Base-by-base conservation (phyloP, 1,284 basidiomycete species). In the Microbotryum saponariae region DNA sequence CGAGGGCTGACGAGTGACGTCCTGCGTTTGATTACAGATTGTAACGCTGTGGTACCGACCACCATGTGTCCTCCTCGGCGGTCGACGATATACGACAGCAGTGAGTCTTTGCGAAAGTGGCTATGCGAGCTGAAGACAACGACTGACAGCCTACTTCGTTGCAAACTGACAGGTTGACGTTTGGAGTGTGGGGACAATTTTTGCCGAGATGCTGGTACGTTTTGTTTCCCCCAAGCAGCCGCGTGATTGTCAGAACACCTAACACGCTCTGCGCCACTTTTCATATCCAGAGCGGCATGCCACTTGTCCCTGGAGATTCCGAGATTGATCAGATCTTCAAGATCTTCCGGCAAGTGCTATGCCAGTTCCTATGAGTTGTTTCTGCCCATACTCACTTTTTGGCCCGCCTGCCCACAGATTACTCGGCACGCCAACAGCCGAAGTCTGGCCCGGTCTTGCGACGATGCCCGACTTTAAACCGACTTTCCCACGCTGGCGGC, bases 271-370 rank as follows among this genome's bases (percentile, higher is more conserved):
- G 8, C 20, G 21, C 18, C 49, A 50, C 8, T 21, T 51, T 42
- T 25, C 44, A 3, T 45, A 10, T 20, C 16, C 20, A 21, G 33
- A 52, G 50, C 12, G 67, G 67, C 5, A 21, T 68, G 67, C 92
- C 94, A 1, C 81, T 97, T 31, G 96, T 97, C 81, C 92, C 94
- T 16, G 94, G 96, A 10, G 94, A 98, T 78, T 97, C 92, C 31
- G 94, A 98, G 78, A 98, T 98, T 72, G 94, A 98, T 78, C 93
- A 98, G 79, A 98, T 98, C 71, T 98, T 97, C 83, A 90, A 92
- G 77, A 98, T 97, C 73, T 98, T 98, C 82, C 84, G 89, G 90
- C 89, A 65, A 60, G 81, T 27, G 23, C 4, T n/a, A 16, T 20
- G 20, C 23, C 31, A 29, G 14, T 47, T 25, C 47, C 44, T 20